These are phyloP conservation scores for Quercus bicolor DNA, from an alignment of 306 rosid species.

Conservation along the genomic window DNA sequence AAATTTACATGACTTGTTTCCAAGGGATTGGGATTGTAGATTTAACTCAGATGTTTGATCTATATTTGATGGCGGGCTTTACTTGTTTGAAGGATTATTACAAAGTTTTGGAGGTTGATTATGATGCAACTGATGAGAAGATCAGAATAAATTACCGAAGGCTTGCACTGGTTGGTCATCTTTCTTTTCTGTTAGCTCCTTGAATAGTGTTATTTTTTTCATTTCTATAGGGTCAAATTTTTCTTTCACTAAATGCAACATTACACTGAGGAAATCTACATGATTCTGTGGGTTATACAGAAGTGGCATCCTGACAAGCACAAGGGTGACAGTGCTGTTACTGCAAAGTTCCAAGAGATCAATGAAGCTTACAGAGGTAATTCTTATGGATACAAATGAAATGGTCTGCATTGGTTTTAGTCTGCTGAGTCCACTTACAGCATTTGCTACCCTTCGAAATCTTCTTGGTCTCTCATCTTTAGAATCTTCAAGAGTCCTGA, in stretches of 20 bases:
- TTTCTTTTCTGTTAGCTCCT: conserved; percentile 13
- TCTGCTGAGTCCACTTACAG: background rate
- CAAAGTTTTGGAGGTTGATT: conserved; percentile 70
- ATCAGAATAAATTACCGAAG: conserved; percentile 65
- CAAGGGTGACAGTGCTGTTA: conserved; percentile 44
- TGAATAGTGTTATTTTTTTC: background rate
- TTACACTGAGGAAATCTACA: conserved; percentile 12
- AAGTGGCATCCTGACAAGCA: conserved; percentile 90
- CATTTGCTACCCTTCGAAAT: conserved; percentile 4
- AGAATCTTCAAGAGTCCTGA: background rate
- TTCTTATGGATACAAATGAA: background rate
- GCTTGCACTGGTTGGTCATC: conserved; percentile 63
- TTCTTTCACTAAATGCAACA: background rate
- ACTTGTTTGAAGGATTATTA: conserved; percentile 54
- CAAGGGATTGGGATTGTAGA: background rate
- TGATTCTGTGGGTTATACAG: conserved; percentile 39
- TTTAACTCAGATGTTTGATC: background rate
- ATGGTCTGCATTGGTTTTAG: background rate
- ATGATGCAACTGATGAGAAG: conserved; percentile 69
- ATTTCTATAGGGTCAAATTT: background rate
- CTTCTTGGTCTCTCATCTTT: background rate
- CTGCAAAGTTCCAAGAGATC: conserved; percentile 73
- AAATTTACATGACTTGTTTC: background rate
- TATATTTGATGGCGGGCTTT: conserved; percentile 10
- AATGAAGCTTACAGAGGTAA: conserved; percentile 73